Base-by-base conservation (phyloP, 2,329 filamentous ascomycete species). In the Microsporum ferrugineum region DNA sequence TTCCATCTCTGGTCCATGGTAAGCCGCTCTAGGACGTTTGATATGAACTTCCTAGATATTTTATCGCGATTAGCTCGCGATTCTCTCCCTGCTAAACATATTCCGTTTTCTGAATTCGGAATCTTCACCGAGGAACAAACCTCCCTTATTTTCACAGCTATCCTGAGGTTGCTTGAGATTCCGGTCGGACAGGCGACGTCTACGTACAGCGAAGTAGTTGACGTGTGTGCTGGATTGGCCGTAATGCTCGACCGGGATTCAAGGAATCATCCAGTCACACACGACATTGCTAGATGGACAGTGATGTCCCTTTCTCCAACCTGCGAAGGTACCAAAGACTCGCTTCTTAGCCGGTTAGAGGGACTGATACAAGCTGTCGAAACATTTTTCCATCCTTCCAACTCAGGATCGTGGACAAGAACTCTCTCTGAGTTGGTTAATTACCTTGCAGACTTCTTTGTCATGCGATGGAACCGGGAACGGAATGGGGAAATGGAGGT, bases 331-430 rank as follows among this genome's bases (percentile, higher is more conserved):
- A 80, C 84, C n/a, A 80, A 87, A 34, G 86, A 87, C 60, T 97
- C 91, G 0, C 84, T 95, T 49, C 76, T 99, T 68, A 84, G 87
- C 38, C 89, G 88, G 65, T 81, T 99, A 3, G 92, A 99, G 72
- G 92, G 89, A 0, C 79, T 99, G 59, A 88, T 99, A 66, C 88
- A 97, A 72, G 94, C 91, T 2, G 88, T 97, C 55, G 94, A 99
- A 73, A 99, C 94, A 0, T 99, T 99, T 74, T 99, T 96, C 79
- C 94, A 99, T 69, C 94, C 94, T 1, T 99, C 94, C 1, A 99
- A 99, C 72, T 89, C 92, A 59, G 94, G 94, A 12, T 79, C 79
- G 12, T 99, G 94, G 94, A 95, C 92, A 1, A 90, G 85, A 68
- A 88, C 92, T 65, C 78, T 99, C 49, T 88, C 91, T 2, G 92